Conservation (phyloP, 768 basidiomycete species). For the Podaxis pistillaris region DNA sequence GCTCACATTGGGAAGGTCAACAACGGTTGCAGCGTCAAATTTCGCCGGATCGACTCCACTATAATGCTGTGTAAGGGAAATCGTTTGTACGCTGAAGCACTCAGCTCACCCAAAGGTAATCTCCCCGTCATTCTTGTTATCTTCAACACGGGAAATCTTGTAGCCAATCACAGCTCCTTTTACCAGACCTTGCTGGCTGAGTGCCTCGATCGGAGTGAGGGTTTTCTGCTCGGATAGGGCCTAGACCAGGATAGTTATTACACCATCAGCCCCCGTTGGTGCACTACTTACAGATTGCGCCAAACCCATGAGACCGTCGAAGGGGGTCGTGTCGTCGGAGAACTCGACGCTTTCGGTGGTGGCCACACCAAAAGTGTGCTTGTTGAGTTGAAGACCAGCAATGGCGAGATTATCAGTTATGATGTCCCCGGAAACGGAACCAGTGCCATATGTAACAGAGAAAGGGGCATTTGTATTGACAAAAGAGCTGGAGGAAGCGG, state of each 20-base stretch:
- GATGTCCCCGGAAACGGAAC: conserved; percentile 56
- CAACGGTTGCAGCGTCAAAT: conserved; percentile 60
- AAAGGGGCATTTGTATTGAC: conserved; percentile 44
- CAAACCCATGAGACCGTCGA: conserved; percentile 62
- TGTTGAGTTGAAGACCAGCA: conserved; percentile 50
- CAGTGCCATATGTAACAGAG: conserved; percentile 51
- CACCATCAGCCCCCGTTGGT: not conserved
- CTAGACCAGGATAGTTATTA: conserved; percentile 25
- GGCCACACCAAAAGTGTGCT: conserved; percentile 63
- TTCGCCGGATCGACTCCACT: conserved; percentile 52
- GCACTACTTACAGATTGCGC: conserved; percentile 51
- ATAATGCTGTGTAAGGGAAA: not conserved
- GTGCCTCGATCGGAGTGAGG: conserved; percentile 69
- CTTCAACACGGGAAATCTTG: conserved; percentile 76
- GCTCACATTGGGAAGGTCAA: conserved; percentile 64
- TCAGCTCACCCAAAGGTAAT: conserved; percentile 61
- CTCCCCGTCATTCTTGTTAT: conserved; percentile 72
- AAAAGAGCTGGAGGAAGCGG: conserved; percentile 56
- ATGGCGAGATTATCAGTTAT: conserved; percentile 57
- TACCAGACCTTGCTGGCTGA: conserved; percentile 58
- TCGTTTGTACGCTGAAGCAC: not conserved
- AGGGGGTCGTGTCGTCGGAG: conserved; percentile 29
- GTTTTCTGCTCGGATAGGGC: conserved; percentile 63
- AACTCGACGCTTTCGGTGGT: conserved; percentile 49
- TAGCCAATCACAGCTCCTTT: conserved; percentile 69